phyloP scores from a whole-genome alignment of 371 early-diverging fungal species.

The Rhizomucor pusillus region DNA sequence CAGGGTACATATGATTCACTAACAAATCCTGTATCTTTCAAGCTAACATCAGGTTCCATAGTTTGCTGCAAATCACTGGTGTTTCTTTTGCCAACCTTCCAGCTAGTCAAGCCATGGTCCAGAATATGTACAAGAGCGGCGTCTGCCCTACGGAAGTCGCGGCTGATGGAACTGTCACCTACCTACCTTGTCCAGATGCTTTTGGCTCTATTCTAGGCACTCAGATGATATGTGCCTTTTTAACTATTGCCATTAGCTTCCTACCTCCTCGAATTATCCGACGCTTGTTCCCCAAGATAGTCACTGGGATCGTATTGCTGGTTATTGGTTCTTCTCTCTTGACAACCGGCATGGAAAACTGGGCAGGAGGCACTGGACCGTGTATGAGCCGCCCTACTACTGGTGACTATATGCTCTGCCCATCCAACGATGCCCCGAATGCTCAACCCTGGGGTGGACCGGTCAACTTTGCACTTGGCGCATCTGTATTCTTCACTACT shows the following conservation, averaged over 20 bases:
- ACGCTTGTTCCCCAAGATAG: slow-evolving; percentile 52
- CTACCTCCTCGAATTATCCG: slow-evolving; percentile 49
- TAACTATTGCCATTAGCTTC: slow-evolving; percentile 46
- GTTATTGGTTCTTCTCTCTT: slow-evolving; percentile 52
- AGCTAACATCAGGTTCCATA: neutral
- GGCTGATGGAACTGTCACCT: slow-evolving; percentile 35
- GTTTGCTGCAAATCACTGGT: slow-evolving; percentile 34
- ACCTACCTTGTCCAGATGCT: slow-evolving; percentile 52
- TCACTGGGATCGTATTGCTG: slow-evolving; percentile 48
- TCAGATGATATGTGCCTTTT: slow-evolving; percentile 44
- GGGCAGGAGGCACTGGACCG: slow-evolving; percentile 52
- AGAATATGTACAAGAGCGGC: slow-evolving; percentile 51
- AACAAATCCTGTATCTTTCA: neutral
- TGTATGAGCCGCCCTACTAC: slow-evolving; percentile 34
- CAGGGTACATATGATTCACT: slow-evolving; percentile 21
- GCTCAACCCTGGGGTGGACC: slow-evolving; percentile 52
- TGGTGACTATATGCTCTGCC: slow-evolving; percentile 31
- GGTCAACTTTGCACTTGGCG: slow-evolving; percentile 53
- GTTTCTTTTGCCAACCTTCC: slow-evolving; percentile 40
- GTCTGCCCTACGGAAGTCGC: slow-evolving; percentile 41
- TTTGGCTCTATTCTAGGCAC: slow-evolving; percentile 61
- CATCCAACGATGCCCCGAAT: slow-evolving; percentile 45
- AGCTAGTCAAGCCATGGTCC: slow-evolving; percentile 28
- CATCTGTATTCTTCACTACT: slow-evolving; percentile 53
- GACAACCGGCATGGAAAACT: slow-evolving; percentile 42